Base-by-base conservation (phyloP, 192 early-diverging fungal species). In the Lobulomyces angularis region DNA sequence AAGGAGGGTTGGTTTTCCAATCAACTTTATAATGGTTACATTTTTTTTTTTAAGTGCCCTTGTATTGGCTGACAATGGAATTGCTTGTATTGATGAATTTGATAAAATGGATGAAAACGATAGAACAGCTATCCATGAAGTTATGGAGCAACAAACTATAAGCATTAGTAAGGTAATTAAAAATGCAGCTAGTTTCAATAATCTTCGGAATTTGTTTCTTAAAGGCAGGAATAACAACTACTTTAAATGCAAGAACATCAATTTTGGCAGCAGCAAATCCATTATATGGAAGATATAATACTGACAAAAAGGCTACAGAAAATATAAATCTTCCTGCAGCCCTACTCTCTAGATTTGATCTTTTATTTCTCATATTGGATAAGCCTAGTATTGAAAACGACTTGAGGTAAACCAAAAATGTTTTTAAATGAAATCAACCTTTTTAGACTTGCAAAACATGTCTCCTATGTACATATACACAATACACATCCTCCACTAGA, bases 111-210 rank as follows among this genome's bases (percentile, higher is more conserved):
- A 93, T 46, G 94, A 98, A 46, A 65, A 64, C 6, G 90, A 95
- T 65, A 74, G 91, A 43, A 90, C 91, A 5, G 91, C 91, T 19
- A 93, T 98, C 56, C 94, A 96, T 56, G 94, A 98, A 64, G 94
- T 96, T 8, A 98, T 98, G 94, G 94, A 98, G 78, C 94, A 98
- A 54, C 94, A 98, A 65, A 98, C 91, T 2, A 93, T 98, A 54
- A 85, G 80, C 45, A 92, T 98, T 37, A 78, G 80, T 56, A 97
- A 97, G 67, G 56, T 53, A 9, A 19, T 49, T 38, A n/a, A 22
- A 5, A 22, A 17, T 12, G 27, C 1, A 12, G 14, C 21, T 17
- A 32, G 39, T n/a, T 24, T 24, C 23, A 16, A 1, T 48, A 46
- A 41, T 41, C 35, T 3, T 7, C 8, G 9, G 19, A 25, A 7